Evolutionary conservation across 352 stramenopile genomes (phyloP).

Genomic region (Pythium volutum): DNA sequence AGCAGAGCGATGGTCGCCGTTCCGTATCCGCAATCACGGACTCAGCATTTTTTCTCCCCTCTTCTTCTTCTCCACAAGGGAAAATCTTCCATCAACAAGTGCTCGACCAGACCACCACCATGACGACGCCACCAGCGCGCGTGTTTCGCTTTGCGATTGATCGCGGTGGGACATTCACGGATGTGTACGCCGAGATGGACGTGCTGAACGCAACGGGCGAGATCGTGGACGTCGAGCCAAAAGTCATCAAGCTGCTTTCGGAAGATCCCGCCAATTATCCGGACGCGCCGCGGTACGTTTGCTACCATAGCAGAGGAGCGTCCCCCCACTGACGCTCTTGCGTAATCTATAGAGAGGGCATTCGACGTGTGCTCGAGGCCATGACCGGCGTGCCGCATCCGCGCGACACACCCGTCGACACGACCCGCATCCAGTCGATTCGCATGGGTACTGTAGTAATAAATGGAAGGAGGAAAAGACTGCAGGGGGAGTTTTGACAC

Average conservation of each 20-base stretch:
- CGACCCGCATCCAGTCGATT: constrained; percentile 92
- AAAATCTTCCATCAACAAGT: background rate
- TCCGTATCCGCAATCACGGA: constrained; percentile 23
- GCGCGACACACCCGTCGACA: constrained; percentile 83
- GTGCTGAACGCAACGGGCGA: constrained; percentile 51
- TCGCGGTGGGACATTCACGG: constrained; percentile 97
- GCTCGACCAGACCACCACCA: background rate
- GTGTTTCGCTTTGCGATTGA: constrained; percentile 97
- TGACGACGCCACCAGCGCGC: constrained; percentile 24
- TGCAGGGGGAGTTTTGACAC: background rate
- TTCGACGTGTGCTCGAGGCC: constrained; percentile 93
- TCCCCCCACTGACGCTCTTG: too few relatives aligned
- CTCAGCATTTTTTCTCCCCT: background rate
- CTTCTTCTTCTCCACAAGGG: background rate
- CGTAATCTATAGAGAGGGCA: constrained; percentile 71
- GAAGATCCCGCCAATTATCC: constrained; percentile 97
- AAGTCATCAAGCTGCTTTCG: constrained; percentile 96
- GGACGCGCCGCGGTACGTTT: constrained; percentile 90
- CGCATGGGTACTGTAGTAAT: constrained; percentile 85
- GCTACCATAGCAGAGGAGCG: too few relatives aligned
- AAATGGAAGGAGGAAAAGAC: background rate
- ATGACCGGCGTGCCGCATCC: constrained; percentile 90
- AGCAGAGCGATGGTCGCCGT: constrained; percentile 23
- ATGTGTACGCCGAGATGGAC: constrained; percentile 95
- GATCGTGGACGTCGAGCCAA: constrained; percentile 49